Evolutionary conservation across 2,329 filamentous ascomycete genomes (phyloP), one percentile per base, ranked within the genome.

Genomic region (Phoma sp.): DNA sequence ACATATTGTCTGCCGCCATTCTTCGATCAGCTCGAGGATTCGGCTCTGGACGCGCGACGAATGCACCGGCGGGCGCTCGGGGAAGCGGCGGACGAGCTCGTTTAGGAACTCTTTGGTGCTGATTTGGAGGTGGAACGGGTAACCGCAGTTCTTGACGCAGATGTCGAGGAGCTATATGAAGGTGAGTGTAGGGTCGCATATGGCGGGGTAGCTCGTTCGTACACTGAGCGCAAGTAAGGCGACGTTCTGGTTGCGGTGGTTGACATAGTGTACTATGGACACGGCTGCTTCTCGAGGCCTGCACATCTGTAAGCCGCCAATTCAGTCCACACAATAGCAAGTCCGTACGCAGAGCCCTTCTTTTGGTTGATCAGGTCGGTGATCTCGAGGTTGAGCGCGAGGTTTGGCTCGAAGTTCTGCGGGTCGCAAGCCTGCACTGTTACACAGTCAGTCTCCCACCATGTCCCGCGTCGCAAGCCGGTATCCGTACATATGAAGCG

Each of bases 81-180:
- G 95, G 70, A 99, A 99, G 62, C 95, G 86, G 64, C 95, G 88
- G 57, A 99, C 95, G 56, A 99, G 87, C 80, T 99, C 95, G 78
- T 99, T 99, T 67, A 99, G 87, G 68, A 99, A 99, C 71, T 99
- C 95, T 76, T 99, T 99, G 64, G 95, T 98, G 76, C 91, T 93
- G 73, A 99, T 97, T 77, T 99, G 95, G 53, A 99, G 87, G 73
- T 99, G 95, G 77, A 99, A 99, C 1, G 95, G 93, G 74, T 99
- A 99, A 67, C 95, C 95, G 83, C 95, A 99, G 80, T 99, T 99
- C 82, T 99, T 99, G 77, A 98, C 95, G 77, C 95, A 98, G 60
- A 98, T 98, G 75, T 99, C 95, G 73, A 99, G 90, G 64, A 99
- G 86, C 79, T 88, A 68, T 53, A 28, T 25, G 2, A 37, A 40